These are phyloP conservation scores for Scopulariopsis brevicaulis DNA, from an alignment of 2,329 filamentous ascomycete species.

Conservation along the genomic window DNA sequence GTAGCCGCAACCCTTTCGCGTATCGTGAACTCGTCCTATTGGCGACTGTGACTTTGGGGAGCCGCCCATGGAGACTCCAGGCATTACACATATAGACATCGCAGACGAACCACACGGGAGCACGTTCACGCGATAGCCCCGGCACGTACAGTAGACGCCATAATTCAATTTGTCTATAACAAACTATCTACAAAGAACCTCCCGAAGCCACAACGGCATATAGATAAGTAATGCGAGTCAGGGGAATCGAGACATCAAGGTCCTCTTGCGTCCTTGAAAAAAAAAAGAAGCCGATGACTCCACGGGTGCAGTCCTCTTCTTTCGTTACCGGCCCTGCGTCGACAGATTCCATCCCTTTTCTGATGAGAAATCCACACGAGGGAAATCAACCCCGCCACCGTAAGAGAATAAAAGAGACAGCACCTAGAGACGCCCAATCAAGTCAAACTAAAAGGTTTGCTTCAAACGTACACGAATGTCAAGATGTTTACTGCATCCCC, in stretches of 20 bases:
- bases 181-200: slow-evolving; percentile 1
- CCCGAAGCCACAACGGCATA: background rate
- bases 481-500: background rate
- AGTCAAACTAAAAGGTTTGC: background rate
- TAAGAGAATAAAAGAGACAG: background rate
- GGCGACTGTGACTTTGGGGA: background rate
- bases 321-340: background rate
- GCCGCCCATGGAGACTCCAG: background rate
- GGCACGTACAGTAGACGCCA: background rate
- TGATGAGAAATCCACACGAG: background rate
- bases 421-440: background rate
- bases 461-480: background rate
- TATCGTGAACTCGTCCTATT: background rate
- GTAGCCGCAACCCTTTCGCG: background rate
- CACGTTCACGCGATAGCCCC: no score
- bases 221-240: background rate
- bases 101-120: background rate
- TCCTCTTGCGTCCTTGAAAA: background rate
- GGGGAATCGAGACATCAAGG: background rate
- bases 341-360: background rate
- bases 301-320: background rate
- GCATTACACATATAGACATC: background rate
- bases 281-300: background rate
- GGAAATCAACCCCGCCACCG: background rate
- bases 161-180: slow-evolving; percentile 4